Conservation (phyloP, 2,329 filamentous ascomycete genomes). For the Thelonectria olida region DNA sequence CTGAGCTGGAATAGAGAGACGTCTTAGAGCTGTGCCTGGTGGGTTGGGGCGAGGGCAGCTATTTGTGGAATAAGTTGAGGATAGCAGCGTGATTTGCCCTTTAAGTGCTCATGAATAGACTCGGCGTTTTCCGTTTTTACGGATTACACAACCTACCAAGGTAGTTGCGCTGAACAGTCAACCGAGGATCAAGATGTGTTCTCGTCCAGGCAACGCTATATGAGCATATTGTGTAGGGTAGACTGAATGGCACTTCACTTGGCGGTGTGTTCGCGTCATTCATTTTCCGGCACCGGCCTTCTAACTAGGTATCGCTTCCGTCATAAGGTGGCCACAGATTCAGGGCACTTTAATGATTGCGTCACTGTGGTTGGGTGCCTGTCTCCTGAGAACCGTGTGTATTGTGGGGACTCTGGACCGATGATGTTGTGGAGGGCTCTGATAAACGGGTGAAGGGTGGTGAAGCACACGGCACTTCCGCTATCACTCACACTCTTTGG, state of each 20-base stretch:
- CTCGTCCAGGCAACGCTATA: no score
- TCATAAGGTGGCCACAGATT: neutral
- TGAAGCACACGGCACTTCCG: slow-evolving; percentile 23
- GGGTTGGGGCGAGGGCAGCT: no score
- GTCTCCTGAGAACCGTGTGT: slow-evolving; percentile 2
- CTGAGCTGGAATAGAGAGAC: slow-evolving; percentile 38
- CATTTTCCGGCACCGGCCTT: slow-evolving; percentile 32
- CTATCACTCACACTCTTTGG: slow-evolving; percentile 3
- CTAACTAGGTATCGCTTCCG: no score
- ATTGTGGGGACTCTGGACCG: slow-evolving; percentile 1
- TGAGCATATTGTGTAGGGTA: no score
- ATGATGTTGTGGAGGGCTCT: neutral
- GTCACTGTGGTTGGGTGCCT: slow-evolving; percentile 47
- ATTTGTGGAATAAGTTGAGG: no score
- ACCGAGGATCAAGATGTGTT: no score
- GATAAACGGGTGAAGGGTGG: neutral
- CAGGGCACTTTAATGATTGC: slow-evolving; percentile 31
- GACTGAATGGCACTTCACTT: no score
- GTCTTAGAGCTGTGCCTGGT: neutral
- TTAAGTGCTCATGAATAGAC: no score
- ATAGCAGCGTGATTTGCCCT: no score
- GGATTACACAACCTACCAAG: no score
- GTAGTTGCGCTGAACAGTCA: no score
- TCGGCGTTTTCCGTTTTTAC: no score
- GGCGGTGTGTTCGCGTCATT: slow-evolving; percentile 28